Percentiles rank a stretch among this genome's conserved stretches.
Evolutionary conservation across 306 rosid genomes (phyloP).

Genomic region (Dryas octopetala): DNA sequence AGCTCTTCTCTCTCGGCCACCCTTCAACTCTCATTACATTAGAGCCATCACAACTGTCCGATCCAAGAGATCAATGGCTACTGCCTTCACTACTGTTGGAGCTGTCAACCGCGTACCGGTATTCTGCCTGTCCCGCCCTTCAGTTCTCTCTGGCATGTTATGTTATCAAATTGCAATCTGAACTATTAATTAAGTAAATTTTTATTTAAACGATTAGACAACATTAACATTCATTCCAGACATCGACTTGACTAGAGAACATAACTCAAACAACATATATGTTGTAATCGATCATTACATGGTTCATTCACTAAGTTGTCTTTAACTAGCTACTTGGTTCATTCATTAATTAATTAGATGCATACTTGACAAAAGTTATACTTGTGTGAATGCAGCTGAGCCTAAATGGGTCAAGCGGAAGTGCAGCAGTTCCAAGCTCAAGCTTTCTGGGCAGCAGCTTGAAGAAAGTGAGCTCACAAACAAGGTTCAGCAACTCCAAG

Average conservation of each 20-base stretch:
- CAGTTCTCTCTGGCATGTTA: no score
- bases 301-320: no score
- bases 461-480: slow-evolving; percentile 58
- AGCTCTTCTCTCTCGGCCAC: not conserved
- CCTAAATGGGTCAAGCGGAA: slow-evolving; percentile 58
- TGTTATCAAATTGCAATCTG: no score
- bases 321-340: no score
- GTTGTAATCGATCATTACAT: no score
- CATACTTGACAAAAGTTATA: not conserved
- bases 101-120: slow-evolving; percentile 71
- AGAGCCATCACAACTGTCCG: not conserved
- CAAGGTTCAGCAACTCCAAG: slow-evolving; percentile 41
- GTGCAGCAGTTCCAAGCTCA: slow-evolving; percentile 58
- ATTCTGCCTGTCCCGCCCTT: slow-evolving; percentile 18
- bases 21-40: not conserved
- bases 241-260: no score
- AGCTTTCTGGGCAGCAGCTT: slow-evolving; percentile 71
- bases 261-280: no score
- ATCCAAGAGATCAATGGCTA: slow-evolving; percentile 52
- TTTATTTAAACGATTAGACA: no score
- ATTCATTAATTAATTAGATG: no score
- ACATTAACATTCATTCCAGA: no score
- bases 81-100: slow-evolving; percentile 76
- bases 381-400: slow-evolving; percentile 51
- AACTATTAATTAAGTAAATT: no score